Evolutionary conservation across 371 early-diverging fungal genomes (phyloP).

Genomic region (Rhizopus sp.): DNA sequence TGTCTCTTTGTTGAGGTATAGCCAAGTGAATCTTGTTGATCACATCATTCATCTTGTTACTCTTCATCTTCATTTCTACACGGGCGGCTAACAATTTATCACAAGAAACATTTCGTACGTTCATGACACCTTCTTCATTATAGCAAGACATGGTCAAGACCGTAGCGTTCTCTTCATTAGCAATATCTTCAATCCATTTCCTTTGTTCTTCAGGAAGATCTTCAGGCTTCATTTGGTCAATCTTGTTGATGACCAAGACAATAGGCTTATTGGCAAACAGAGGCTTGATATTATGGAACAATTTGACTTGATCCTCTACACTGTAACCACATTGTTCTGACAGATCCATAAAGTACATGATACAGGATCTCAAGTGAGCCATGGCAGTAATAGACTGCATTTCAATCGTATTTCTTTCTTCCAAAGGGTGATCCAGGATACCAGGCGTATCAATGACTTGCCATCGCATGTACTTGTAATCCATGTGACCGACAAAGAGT

Average conservation of each 20-base stretch:
- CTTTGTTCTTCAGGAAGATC: slow-evolving; percentile 79
- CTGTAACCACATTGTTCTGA: slow-evolving; percentile 99
- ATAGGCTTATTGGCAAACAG: slow-evolving; percentile 99
- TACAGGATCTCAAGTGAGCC: slow-evolving; percentile 98
- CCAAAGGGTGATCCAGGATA: slow-evolving; percentile 99
- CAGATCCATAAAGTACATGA: slow-evolving; percentile 99
- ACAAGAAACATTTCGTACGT: slow-evolving; percentile 92
- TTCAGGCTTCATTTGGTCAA: slow-evolving; percentile 84
- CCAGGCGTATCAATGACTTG: slow-evolving; percentile 99
- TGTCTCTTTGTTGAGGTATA: slow-evolving; percentile 85
- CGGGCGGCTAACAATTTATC: slow-evolving; percentile 91
- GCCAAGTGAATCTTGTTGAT: slow-evolving; percentile 96
- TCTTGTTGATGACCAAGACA: slow-evolving; percentile 97
- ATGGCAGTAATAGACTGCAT: slow-evolving; percentile 99
- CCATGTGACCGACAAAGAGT: slow-evolving; percentile 99
- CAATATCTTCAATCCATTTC: slow-evolving; percentile 74
- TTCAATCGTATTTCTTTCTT: slow-evolving; percentile 99
- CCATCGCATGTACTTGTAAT: slow-evolving; percentile 99
- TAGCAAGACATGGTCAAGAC: slow-evolving; percentile 87
- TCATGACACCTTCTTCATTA: slow-evolving; percentile 96
- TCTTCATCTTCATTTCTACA: slow-evolving; percentile 95
- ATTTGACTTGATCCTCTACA: slow-evolving; percentile 89
- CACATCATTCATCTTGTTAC: slow-evolving; percentile 88
- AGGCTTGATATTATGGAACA: slow-evolving; percentile 98
- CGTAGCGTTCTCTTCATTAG: slow-evolving; percentile 70